Base-by-base conservation (phyloP, 2,329 filamentous ascomycete genomes). In the Sclerotinia spermophila region DNA sequence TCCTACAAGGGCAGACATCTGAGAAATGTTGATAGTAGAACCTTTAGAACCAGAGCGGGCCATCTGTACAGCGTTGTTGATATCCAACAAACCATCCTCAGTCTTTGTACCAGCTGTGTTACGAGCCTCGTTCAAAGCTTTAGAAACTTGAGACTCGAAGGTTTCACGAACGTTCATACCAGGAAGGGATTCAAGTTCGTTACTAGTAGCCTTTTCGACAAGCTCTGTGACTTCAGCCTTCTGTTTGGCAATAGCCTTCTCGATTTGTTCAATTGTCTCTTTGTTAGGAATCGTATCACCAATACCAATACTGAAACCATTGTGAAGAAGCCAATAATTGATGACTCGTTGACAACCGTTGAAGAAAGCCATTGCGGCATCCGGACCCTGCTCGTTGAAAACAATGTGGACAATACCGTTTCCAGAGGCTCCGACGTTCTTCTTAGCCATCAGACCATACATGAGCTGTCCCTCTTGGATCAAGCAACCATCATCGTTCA, bases 161-260 rank as follows among this genome's bases (percentile, higher is more conserved):
- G 96, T 98, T 79, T 97, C 94, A 84, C 96, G 92, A 72, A 99
- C 92, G 75, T 96, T 99, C 94, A 99, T 97, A 87, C 96, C 96
- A 58, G 96, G 96, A 68, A 96, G 83, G n/a, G 94, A 89, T 81
- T 99, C 96, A 61, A 99, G 88, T 76, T 90, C 85, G 80, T 98
- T 97, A 66, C 89, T 89, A 5, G 94, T 96, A 2, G 96, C 96
- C 78, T 88, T 84, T 8, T 85, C 85, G 15, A 94, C 96, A 71
- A 97, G 87, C 3, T 86, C 83, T 58, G 89, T 88, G 70, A 99
- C 94, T 75, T 94, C 89, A 0, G 85, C 84, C 84, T 99, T 99
- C 77, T 96, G 89, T 55, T 87, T 86, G 38, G 91, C 87, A 74
- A 99, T 94, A 70, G 93, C 91, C 10, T 87, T 86, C 78, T 97